These are phyloP conservation scores for Bretschneidera sinensis DNA, from an alignment of 345 rosid species.

Conservation along the genomic window DNA sequence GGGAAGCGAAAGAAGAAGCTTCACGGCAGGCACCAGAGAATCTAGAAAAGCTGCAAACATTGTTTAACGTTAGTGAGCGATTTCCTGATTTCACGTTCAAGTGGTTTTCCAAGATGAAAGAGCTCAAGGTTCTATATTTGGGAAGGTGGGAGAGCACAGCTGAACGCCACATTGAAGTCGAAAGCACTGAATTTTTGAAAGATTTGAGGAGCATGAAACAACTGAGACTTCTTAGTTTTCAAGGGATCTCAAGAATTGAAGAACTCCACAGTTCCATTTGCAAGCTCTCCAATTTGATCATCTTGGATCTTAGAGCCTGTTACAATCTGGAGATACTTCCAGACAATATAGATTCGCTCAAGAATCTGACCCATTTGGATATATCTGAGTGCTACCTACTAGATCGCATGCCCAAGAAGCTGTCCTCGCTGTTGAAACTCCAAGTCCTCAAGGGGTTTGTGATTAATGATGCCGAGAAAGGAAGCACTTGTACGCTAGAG, in stretches of 20 bases:
- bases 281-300: constrained; percentile 28
- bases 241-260: constrained; percentile 49
- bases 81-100: constrained; percentile 35
- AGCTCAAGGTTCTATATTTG: constrained; percentile 31
- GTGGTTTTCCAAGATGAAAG: constrained; percentile 29
- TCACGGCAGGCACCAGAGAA: not conserved
- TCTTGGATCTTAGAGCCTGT: constrained; percentile 60
- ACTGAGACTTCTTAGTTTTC: constrained; percentile 40
- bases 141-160: constrained; percentile 45
- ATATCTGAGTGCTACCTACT: constrained; percentile 48
- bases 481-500: constrained; percentile 11
- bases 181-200: constrained; percentile 22
- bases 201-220: constrained; percentile 28
- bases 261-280: constrained; percentile 26
- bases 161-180: constrained; percentile 38
- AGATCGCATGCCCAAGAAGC: constrained; percentile 41
- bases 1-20: constrained; percentile 15
- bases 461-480: constrained; percentile 22
- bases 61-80: constrained; percentile 46
- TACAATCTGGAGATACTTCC: constrained; percentile 48
- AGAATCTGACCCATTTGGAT: constrained; percentile 46
- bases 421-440: constrained; percentile 32
- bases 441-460: constrained; percentile 68
- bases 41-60: constrained; percentile 11
- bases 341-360: constrained; percentile 30